A percentile compares a stretch with the other conserved stretches of the same genome.
phyloP scores from a whole-genome alignment of 1,139 yeast species.

The Zhuliangozyma parablackwelliae region DNA sequence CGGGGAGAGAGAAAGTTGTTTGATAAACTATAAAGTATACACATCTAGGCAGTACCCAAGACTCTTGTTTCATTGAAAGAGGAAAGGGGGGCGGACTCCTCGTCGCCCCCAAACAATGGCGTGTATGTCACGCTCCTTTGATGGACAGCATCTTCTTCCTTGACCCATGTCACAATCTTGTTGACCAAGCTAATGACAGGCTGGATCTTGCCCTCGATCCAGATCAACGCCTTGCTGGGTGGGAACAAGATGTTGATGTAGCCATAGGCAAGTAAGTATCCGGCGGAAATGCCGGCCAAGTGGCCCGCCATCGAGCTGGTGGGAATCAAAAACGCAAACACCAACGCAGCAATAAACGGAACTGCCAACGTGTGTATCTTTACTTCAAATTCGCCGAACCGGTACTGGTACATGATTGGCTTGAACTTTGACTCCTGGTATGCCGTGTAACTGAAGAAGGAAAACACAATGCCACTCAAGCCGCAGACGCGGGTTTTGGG shows the following conservation, averaged over 20 bases:
- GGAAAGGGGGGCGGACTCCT: slow-evolving; percentile 14
- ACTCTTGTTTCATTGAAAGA: slow-evolving; percentile 8
- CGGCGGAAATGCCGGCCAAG: slow-evolving; percentile 37
- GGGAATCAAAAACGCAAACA: slow-evolving; percentile 46
- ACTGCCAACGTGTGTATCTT: slow-evolving; percentile 57
- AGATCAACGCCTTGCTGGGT: slow-evolving; percentile 61
- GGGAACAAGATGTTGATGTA: slow-evolving; percentile 54
- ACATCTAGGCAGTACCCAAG: slow-evolving; percentile 7
- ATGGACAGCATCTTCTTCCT: slow-evolving; percentile 52
- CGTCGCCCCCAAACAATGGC: slow-evolving; percentile 27
- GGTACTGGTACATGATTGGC: slow-evolving; percentile 35
- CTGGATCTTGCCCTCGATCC: slow-evolving; percentile 57
- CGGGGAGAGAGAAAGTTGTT: too few species aligned
- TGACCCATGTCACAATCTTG: slow-evolving; percentile 46
- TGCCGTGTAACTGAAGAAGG: slow-evolving; percentile 62
- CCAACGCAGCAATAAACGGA: slow-evolving; percentile 54
- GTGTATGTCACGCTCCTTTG: slow-evolving; percentile 37
- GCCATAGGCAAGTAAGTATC: slow-evolving; percentile 52
- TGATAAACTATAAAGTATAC: too few species aligned
- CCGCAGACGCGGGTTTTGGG: slow-evolving; percentile 60
- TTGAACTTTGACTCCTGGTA: slow-evolving; percentile 51
- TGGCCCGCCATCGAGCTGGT: slow-evolving; percentile 74
- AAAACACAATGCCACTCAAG: slow-evolving; percentile 72
- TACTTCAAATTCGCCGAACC: slow-evolving; percentile 17
- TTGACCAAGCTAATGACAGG: slow-evolving; percentile 52